Percentiles rank a stretch among this genome's conserved stretches.
Conservation (phyloP, 371 early-diverging fungal genomes). For the Apophysomyces elegans region DNA sequence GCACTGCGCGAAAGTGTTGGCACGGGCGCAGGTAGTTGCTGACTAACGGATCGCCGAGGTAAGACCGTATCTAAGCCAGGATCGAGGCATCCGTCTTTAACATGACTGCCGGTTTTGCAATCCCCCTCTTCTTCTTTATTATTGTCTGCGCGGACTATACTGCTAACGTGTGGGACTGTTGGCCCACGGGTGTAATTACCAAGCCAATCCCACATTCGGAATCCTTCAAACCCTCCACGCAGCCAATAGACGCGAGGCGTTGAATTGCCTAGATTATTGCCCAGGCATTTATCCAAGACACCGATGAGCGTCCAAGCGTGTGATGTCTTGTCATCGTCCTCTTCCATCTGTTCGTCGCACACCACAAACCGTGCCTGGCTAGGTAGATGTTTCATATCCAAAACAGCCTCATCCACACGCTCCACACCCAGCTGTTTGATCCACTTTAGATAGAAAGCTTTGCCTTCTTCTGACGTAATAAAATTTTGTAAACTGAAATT, state of each 20-base stretch:
- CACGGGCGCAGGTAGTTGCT: conserved; percentile 18
- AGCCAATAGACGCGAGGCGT: conserved; percentile 44
- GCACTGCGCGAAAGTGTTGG: conserved; percentile 44
- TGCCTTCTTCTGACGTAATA: conserved; percentile 63
- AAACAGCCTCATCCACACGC: background rate
- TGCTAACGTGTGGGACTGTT: background rate
- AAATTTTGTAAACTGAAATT: conserved; percentile 66
- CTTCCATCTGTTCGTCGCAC: conserved; percentile 57
- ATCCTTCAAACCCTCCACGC: conserved; percentile 54
- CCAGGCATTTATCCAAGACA: conserved; percentile 40
- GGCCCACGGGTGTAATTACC: conserved; percentile 5
- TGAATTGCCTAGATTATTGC: background rate
- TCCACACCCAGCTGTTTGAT: background rate
- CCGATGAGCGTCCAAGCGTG: conserved; percentile 54
- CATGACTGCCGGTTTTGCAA: too few relatives aligned
- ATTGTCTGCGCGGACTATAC: background rate
- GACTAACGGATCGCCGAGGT: background rate
- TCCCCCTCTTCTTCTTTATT: too few relatives aligned
- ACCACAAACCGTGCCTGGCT: conserved; percentile 38
- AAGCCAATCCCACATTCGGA: conserved; percentile 32
- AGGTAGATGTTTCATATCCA: conserved; percentile 20
- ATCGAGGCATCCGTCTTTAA: background rate
- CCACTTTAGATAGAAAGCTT: conserved; percentile 37
- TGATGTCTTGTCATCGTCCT: conserved; percentile 35
- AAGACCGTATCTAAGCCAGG: background rate